Base-by-base conservation (phyloP, 179 eudicot genomes). In the Sideroxylon spinosum region DNA sequence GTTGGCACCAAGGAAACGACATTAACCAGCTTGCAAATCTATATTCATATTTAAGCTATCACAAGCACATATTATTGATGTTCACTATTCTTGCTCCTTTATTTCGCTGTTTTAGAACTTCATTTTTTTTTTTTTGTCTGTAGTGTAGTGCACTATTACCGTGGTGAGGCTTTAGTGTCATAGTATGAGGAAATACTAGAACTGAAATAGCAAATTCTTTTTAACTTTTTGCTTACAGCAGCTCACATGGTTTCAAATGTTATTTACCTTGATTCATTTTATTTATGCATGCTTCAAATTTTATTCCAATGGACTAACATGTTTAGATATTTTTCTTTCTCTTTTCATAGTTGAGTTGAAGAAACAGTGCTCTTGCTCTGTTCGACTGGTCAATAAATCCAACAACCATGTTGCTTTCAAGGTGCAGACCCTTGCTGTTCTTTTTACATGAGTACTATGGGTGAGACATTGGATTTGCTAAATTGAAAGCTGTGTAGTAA, bases 391-490 rank as follows among this genome's bases (percentile, higher is more conserved):
- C 76, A 93, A 93, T 80, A 92, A 78, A 77, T 82, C 93, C 61
- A 84, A 83, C 63, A 82, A 86, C 2, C 79, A 85, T 89, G 90
- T 93, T 82, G 97, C 94, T 73, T 93, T 90, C 69, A 93, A 92
- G 98, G 98, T 93, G 78, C 76, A 73, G 52, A 74, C 26, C 10
- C 9, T 13, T 29, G 56, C 46, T 76, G 26, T 19, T 60, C 46
- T 56, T 12, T 17, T 59, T 26, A 28, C 66, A 48, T 52, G n/a
- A 70, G 28, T 59, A 44, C 55, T 37, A 59, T 17, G 44, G 37
- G 16, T 26, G 48, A 60, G 22, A 53, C 10, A 56, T 37, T 63
- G 46, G 56, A 32, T 61, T 65, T 12, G 49, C 44, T 67, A 11
- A 12, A 67, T 64, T 49, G 80, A 69, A 76, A 26, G 66, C 10